A percentile compares a stretch with the other conserved stretches of the same genome.
Conservation (phyloP, 2,329 filamentous ascomycete species). For the Nigrograna mackinnonii region DNA sequence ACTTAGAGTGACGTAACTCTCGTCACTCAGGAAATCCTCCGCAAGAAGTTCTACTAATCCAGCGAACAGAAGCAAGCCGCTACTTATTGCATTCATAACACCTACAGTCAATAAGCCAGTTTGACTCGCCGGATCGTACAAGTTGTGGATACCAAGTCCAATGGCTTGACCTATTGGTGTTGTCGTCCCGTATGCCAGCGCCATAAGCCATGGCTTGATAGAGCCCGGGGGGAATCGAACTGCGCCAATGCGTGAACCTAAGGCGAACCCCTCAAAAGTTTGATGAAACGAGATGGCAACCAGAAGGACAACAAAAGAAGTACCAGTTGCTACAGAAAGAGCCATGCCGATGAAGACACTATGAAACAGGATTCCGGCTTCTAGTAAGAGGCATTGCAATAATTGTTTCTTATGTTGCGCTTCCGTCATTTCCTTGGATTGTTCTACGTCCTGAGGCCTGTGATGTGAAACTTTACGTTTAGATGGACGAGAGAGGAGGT, state of each 20-base stretch:
- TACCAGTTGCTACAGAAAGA: conserved; percentile 67
- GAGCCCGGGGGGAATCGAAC: conserved; percentile 72
- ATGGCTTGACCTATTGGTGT: conserved; percentile 56
- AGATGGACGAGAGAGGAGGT: conserved; percentile 28
- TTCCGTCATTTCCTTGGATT: conserved; percentile 34
- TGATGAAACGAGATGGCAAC: conserved; percentile 74
- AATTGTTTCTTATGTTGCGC: conserved; percentile 64
- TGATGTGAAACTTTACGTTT: conserved; percentile 17
- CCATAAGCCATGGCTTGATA: conserved; percentile 74
- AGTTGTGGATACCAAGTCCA: conserved; percentile 52
- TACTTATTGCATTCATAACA: conserved; percentile 54
- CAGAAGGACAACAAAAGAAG: conserved; percentile 67
- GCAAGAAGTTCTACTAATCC: conserved; percentile 54
- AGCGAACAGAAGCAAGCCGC: conserved; percentile 53
- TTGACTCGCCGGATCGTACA: conserved; percentile 54
- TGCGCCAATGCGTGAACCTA: conserved; percentile 71
- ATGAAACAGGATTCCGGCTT: conserved; percentile 79
- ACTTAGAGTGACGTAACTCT: conserved; percentile 63
- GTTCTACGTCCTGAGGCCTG: conserved; percentile 12
- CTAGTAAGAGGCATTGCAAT: conserved; percentile 74
- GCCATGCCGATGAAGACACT: conserved; percentile 78
- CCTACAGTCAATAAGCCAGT: conserved; percentile 54
- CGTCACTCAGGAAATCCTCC: conserved; percentile 62
- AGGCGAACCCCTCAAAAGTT: conserved; percentile 70
- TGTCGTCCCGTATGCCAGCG: conserved; percentile 64